Conservation (phyloP, 306 rosid genomes). For the Rosa persica region DNA sequence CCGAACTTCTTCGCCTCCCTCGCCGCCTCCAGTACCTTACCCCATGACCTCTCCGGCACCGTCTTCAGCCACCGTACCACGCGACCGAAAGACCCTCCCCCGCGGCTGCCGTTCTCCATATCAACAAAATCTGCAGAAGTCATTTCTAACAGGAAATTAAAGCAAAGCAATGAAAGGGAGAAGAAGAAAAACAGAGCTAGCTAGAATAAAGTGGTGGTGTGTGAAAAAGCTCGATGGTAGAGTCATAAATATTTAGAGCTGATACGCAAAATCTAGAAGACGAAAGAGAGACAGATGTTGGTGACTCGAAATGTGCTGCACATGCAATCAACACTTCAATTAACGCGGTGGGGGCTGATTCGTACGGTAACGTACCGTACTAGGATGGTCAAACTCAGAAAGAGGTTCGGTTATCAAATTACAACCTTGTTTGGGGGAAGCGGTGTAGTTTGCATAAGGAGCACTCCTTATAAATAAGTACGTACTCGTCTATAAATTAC, state of each 20-base stretch:
- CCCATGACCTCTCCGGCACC: not conserved
- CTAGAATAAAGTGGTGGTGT: not conserved
- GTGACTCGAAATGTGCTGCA: not conserved
- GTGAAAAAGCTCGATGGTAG: not conserved
- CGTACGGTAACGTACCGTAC: slow-evolving; percentile 4
- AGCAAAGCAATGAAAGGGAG: not conserved
- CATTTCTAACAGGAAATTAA: not conserved
- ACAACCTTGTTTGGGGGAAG: slow-evolving; percentile 1
- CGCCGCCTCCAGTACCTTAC: not conserved
- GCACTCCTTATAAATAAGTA: not conserved
- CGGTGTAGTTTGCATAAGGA: slow-evolving; percentile 6
- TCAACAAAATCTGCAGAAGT: slow-evolving; percentile 1
- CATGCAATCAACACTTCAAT: not conserved
- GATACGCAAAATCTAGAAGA: not conserved
- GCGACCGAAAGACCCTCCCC: not conserved
- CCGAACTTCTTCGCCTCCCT: slow-evolving; percentile 17
- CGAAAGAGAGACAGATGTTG: not conserved
- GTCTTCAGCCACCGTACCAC: not conserved
- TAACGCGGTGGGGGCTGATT: not conserved
- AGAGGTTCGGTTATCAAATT: not conserved
- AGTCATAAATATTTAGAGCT: not conserved
- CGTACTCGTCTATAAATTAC: not conserved
- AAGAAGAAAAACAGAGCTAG: not conserved
- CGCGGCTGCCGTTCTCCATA: not conserved
- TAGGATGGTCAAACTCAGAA: not conserved